These are phyloP conservation scores for Thelonectria rubi DNA, from an alignment of 2,329 filamentous ascomycete genomes.

Conservation along the genomic window DNA sequence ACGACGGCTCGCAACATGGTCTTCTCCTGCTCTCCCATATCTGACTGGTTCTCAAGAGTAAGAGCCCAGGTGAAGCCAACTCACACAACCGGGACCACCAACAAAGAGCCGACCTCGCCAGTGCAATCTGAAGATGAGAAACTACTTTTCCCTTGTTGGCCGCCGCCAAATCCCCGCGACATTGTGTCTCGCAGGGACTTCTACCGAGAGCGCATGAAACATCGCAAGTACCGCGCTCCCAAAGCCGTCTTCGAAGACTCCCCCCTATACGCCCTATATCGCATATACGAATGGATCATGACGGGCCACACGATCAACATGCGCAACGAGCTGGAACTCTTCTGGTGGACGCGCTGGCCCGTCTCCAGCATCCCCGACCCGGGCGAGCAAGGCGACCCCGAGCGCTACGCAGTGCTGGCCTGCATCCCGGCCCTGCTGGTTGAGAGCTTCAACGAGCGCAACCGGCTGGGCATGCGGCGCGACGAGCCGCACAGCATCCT, in stretches of 20 bases:
- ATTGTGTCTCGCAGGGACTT: conserved; percentile 14
- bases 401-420: conserved; percentile 26
- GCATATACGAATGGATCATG: conserved; percentile 27
- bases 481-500: conserved; percentile 16
- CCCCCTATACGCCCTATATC: conserved; percentile 22
- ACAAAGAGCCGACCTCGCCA: background rate
- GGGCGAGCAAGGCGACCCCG: conserved; percentile 16
- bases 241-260: conserved; percentile 22
- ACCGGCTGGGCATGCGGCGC: conserved; percentile 12
- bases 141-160: conserved; percentile 1
- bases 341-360: conserved; percentile 27
- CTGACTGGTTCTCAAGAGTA: background rate
- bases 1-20: background rate
- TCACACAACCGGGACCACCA: background rate
- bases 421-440: conserved; percentile 24
- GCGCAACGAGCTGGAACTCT: conserved; percentile 28
- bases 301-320: background rate
- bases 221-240: conserved; percentile 27
- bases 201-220: conserved; percentile 12
- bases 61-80: background rate
- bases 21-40: background rate
- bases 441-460: conserved; percentile 23
- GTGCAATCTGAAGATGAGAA: background rate
- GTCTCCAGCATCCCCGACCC: conserved; percentile 27
- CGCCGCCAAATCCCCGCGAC: conserved; percentile 3